Evolutionary conservation across 2,329 filamentous ascomycete species (phyloP).

Genomic region (Fusarium lyarnte): DNA sequence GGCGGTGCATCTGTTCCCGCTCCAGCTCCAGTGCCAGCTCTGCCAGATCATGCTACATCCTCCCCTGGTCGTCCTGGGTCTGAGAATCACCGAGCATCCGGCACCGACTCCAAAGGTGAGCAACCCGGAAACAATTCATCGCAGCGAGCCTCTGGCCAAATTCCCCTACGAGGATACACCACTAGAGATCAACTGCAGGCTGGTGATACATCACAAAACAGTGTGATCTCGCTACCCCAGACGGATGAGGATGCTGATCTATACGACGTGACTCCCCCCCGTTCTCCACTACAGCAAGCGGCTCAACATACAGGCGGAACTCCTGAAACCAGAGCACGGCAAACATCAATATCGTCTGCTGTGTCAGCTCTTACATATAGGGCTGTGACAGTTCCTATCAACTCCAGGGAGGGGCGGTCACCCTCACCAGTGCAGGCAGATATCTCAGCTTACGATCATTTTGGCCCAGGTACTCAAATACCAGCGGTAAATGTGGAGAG

Average conservation of each 20-base stretch:
- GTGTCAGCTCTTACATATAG: conserved; percentile 14
- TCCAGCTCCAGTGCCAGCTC: conserved; percentile 20
- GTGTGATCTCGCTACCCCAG: conserved; percentile 46
- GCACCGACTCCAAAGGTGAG: conserved; percentile 9
- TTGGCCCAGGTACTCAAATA: conserved; percentile 25
- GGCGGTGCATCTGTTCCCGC: conserved; percentile 41
- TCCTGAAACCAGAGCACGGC: conserved; percentile 6
- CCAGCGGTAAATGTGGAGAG: conserved; percentile 46
- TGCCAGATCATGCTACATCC: conserved; percentile 4
- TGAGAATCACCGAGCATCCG: background rate
- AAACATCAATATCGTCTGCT: conserved; percentile 30
- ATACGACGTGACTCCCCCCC: conserved; percentile 60
- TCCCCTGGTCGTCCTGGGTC: background rate
- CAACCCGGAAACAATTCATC: conserved; percentile 4
- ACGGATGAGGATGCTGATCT: conserved; percentile 53
- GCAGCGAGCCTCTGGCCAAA: conserved; percentile 44
- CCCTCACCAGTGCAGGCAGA: conserved; percentile 15
- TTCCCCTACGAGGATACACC: conserved; percentile 51
- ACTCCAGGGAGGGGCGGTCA: background rate
- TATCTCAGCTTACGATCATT: conserved; percentile 2
- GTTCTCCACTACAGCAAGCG: conserved; percentile 47
- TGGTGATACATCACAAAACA: conserved; percentile 42
- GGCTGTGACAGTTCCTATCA: conserved; percentile 23
- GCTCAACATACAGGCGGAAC: background rate
- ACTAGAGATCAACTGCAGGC: conserved; percentile 39